Evolutionary conservation across 805 yeast genomes (phyloP), one percentile per base, ranked within the genome.

Genomic region (Diddensiella caesifluorescens): DNA sequence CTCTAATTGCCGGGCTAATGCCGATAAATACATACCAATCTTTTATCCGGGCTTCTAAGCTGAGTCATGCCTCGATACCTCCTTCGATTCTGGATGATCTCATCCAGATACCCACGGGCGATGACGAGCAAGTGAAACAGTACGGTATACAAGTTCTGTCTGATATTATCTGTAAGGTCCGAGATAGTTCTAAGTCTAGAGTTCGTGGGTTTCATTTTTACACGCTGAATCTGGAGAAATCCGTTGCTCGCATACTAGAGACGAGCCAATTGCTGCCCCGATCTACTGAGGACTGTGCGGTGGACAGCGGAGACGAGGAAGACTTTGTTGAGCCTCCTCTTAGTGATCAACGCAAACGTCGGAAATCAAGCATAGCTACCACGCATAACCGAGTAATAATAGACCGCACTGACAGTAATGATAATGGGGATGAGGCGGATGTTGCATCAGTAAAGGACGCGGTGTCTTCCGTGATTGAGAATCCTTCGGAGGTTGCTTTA

Each of bases 121-220:
- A 89, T 66, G 89, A 82, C 56, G 85, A 85, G 61, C 73, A 73
- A 51, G 92, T 92, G 25, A 85, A 85, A 59, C 73, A 75, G 16
- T 70, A 86, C 37, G 97, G 97, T 57, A 86, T 89, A n/a, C 76
- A 81, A 13, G 64, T 85, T 6, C 50, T 89, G 44, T 69, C 73
- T 19, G 77, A 80, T 19, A 78, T 86, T 42, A 73, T 89, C 32
- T 69, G 75, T 22, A 30, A 31, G 15, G 28, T 49, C 12, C 32
- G 15, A 1, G 69, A 74, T 53, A 68, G 70, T 36, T 75, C 88
- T 0, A 57, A 70, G 20, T 75, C 77, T 9, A 65, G 80, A 35
- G 67, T 83, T n/a, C 76, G 75, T 47, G 95, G 96, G 2, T 82
- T 83, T 66, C 98, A 92, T 61, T 88, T 92, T 62, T 92, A 90